phyloP scores from a whole-genome alignment of 345 rosid species.

The Brassica cretica region DNA sequence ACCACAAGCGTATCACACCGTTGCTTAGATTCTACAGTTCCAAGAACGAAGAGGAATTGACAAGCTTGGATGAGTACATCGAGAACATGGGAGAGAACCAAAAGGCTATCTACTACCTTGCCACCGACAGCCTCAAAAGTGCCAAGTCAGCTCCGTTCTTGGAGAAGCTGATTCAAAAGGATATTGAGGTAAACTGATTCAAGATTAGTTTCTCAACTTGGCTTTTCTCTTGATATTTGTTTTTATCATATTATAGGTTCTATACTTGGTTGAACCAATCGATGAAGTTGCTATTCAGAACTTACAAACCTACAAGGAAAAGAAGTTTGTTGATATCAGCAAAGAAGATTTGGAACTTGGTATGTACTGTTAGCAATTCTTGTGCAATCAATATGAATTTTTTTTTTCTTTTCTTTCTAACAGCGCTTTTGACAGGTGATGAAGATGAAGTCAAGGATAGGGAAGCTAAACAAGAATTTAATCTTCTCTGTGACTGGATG shows the following conservation, averaged over 20 bases:
- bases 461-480: slow-evolving; percentile 76
- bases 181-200: slow-evolving; percentile 64
- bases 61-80: slow-evolving; percentile 79
- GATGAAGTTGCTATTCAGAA: slow-evolving; percentile 99
- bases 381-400: not conserved
- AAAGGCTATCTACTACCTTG: slow-evolving; percentile 90
- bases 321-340: slow-evolving; percentile 97
- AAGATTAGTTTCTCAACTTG: not conserved
- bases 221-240: not conserved
- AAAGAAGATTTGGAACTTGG: slow-evolving; percentile 97
- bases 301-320: slow-evolving; percentile 92
- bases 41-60: slow-evolving; percentile 81
- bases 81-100: slow-evolving; percentile 97
- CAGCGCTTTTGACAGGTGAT: slow-evolving; percentile 51
- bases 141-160: slow-evolving; percentile 93
- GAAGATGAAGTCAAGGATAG: slow-evolving; percentile 95
- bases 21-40: slow-evolving; percentile 77
- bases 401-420: not conserved
- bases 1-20: slow-evolving; percentile 92
- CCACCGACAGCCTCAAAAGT: slow-evolving; percentile 91
- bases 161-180: slow-evolving; percentile 91
- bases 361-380: slow-evolving; percentile 20
- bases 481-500: slow-evolving; percentile 88
- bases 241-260: slow-evolving; percentile 52
- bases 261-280: slow-evolving; percentile 87